Base-by-base conservation (phyloP, 805 yeast species). In the Lipomyces starkeyi region DNA sequence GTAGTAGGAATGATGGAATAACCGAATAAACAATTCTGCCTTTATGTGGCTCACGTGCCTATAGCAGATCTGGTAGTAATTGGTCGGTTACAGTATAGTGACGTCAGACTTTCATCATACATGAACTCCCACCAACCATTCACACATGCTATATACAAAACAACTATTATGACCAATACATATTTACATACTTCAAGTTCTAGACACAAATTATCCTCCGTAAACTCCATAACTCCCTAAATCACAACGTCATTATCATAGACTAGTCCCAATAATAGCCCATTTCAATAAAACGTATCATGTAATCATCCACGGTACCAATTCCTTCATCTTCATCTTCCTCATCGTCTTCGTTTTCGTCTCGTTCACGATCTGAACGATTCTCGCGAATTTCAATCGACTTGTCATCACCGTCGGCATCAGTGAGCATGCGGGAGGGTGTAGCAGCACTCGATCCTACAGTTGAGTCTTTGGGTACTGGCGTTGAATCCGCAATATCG, bases 281-380 rank as follows among this genome's bases (percentile, higher is more conserved):
- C 8, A 57, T 57, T 52, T 97, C 97, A 67, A 95, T 91, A 76
- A 86, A 91, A 68, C 93, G 83, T 70, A 95, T 87, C 99, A 95
- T 95, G 80, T 93, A 96, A 82, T 95, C 98, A 77, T 95, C 99
- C 63, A 94, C 86, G 77, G 93, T 97, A 43, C 88, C 88, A 60
- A 81, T 75, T 2, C 75, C 82, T 27, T 86, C 90, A 58, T 87
- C 91, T 3, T 84, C 89, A 29, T 29, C 82, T 27, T 86, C 90
- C 58, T 87, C 91, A 2, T 84, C 89, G 61, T 80, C 86, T 43
- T 86, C 89, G 2, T 78, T 81, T 17, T 76, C 81, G 2, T 74
- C 78, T 17, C 74, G 77, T 47, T 78, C 79, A 17, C 34, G 34
- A 53, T 53, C 56, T 17, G 49, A 43, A 8, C 14, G 49, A 43